These are phyloP conservation scores for Alternaria alternata DNA, from an alignment of 2,329 filamentous ascomycete species.

Conservation along the genomic window DNA sequence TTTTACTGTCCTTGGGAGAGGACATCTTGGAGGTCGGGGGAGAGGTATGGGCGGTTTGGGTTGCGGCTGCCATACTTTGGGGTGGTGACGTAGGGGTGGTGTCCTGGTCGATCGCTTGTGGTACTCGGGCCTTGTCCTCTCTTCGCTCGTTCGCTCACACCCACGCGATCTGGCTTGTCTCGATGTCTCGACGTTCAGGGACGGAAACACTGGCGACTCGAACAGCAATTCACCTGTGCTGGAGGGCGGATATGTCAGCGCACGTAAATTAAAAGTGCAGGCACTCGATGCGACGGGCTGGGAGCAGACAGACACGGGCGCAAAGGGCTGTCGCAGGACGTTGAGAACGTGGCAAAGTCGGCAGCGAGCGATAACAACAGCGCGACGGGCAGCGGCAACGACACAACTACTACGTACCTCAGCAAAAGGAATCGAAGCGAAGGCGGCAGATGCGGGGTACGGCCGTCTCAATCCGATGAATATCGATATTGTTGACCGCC, in stretches of 20 bases:
- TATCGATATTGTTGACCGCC: slow-evolving; percentile 24
- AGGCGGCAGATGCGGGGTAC: slow-evolving; percentile 40
- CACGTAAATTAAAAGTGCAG: slow-evolving; percentile 17
- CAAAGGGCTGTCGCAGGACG: slow-evolving; percentile 27
- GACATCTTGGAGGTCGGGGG: slow-evolving; percentile 50
- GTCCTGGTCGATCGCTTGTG: slow-evolving; percentile 41
- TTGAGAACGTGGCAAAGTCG: slow-evolving; percentile 32
- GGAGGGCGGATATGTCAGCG: slow-evolving; percentile 18
- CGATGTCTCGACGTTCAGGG: slow-evolving; percentile 18
- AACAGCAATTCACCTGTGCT: slow-evolving; percentile 15
- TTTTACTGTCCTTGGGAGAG: slow-evolving; percentile 50
- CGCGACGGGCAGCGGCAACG: slow-evolving; percentile 23
- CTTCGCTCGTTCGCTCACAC: slow-evolving; percentile 31
- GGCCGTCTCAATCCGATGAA: slow-evolving; percentile 22
- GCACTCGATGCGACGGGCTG: slow-evolving; percentile 24
- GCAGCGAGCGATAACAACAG: slow-evolving; percentile 24
- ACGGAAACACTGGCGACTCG: slow-evolving; percentile 14
- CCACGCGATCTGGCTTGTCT: slow-evolving; percentile 28
- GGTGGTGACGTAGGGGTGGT: slow-evolving; percentile 47
- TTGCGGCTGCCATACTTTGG: slow-evolving; percentile 47
- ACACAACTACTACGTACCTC: slow-evolving; percentile 43
- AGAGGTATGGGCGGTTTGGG: slow-evolving; percentile 45
- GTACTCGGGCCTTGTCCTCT: slow-evolving; percentile 33
- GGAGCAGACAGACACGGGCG: slow-evolving; percentile 19
- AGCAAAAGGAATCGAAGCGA: slow-evolving; percentile 23